A percentile compares a stretch with the other conserved stretches of the same genome.
Conservation (phyloP, 768 basidiomycete species). For the Asterophora lycoperdoides region DNA sequence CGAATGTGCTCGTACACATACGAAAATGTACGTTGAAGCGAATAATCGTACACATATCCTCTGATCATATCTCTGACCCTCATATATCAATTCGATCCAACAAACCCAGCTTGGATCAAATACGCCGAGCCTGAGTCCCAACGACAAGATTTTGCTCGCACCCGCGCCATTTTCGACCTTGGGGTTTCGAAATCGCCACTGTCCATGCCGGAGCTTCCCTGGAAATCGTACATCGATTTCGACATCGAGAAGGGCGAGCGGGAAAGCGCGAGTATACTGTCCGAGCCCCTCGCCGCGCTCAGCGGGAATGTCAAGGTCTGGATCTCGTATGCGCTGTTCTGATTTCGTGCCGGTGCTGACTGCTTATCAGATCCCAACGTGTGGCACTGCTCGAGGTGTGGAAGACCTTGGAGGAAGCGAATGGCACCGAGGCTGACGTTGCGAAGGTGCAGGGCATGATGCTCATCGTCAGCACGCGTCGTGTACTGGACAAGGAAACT, state of each 20-base stretch:
- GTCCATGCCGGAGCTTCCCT: conserved; percentile 92
- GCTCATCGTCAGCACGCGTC: conserved; percentile 84
- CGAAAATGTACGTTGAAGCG: conserved; percentile 91
- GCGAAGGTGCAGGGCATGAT: conserved; percentile 88
- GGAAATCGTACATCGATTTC: conserved; percentile 97
- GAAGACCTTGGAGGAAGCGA: conserved; percentile 87
- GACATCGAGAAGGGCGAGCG: conserved; percentile 93
- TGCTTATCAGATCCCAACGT: conserved; percentile 49
- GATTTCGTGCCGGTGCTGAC: neutral
- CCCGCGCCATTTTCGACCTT: conserved; percentile 92
- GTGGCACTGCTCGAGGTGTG: conserved; percentile 90
- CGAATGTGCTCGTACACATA: conserved; percentile 85
- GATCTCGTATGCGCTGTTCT: conserved; percentile 89
- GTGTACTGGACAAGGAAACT: conserved; percentile 79
- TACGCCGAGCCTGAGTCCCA: conserved; percentile 89
- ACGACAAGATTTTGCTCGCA: conserved; percentile 82
- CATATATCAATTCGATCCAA: conserved; percentile 66
- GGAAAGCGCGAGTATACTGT: conserved; percentile 75
- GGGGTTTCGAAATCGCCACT: conserved; percentile 78
- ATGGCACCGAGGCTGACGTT: conserved; percentile 70
- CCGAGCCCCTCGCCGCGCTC: conserved; percentile 79
- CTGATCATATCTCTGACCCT: neutral
- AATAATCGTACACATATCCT: conserved; percentile 16
- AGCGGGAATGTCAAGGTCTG: conserved; percentile 97
- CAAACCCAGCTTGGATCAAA: conserved; percentile 94